These are phyloP conservation scores for Moniliophthora roreri DNA, from an alignment of 1,284 basidiomycete genomes.

Conservation along the genomic window DNA sequence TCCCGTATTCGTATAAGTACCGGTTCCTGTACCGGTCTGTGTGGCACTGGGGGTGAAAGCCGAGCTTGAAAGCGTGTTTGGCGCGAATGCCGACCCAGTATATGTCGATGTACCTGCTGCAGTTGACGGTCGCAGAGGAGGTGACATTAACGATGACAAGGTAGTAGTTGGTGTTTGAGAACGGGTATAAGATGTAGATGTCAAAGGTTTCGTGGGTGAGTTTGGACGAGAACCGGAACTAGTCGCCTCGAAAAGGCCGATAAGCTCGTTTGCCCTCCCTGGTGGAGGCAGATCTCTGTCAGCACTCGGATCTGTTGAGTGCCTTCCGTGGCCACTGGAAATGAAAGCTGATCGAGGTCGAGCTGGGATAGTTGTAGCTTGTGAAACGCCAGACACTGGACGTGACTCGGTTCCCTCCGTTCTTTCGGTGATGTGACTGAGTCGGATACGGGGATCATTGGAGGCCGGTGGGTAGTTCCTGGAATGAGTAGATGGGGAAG, in stretches of 20 bases:
- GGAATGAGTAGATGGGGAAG: slow-evolving; percentile 27
- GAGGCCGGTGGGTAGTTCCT: slow-evolving; percentile 33
- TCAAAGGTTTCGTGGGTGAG: slow-evolving; percentile 14
- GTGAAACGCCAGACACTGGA: slow-evolving; percentile 38
- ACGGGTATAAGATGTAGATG: slow-evolving; percentile 14
- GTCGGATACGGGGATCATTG: slow-evolving; percentile 35
- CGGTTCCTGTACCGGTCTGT: slow-evolving; percentile 34
- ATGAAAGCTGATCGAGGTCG: slow-evolving; percentile 39
- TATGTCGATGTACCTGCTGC: slow-evolving; percentile 16
- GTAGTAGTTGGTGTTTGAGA: slow-evolving; percentile 16
- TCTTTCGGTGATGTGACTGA: slow-evolving; percentile 63
- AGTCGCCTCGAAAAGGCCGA: slow-evolving; percentile 72
- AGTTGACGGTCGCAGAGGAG: slow-evolving; percentile 24
- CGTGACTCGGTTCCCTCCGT: slow-evolving; percentile 49
- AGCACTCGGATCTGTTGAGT: slow-evolving; percentile 42
- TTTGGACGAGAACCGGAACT: slow-evolving; percentile 28
- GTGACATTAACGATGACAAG: slow-evolving; percentile 36
- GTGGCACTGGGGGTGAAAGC: slow-evolving; percentile 15
- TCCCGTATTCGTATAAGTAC: slow-evolving; percentile 29
- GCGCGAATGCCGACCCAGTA: slow-evolving; percentile 15
- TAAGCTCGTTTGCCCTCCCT: slow-evolving; percentile 65
- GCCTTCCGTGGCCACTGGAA: slow-evolving; percentile 36
- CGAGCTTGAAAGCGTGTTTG: slow-evolving; percentile 13
- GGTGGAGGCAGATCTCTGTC: slow-evolving; percentile 48
- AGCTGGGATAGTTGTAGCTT: slow-evolving; percentile 17